phyloP scores from a whole-genome alignment of 345 rosid genomes.

The Boechera stricta region DNA sequence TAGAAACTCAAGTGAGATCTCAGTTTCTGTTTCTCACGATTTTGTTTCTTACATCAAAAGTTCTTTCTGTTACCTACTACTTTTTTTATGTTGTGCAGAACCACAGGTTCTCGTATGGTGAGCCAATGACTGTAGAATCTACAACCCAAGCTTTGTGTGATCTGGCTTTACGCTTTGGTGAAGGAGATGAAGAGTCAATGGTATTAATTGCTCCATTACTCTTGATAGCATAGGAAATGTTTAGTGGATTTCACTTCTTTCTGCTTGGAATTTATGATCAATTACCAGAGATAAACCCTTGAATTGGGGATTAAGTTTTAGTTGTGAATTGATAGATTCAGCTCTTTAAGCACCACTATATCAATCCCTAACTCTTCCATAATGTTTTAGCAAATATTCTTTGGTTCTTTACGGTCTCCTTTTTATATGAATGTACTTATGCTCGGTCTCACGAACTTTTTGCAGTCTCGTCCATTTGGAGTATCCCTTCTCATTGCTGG shows the following conservation, averaged over 20 bases:
- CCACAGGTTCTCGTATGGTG: constrained; percentile 97
- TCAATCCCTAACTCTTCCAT: not conserved
- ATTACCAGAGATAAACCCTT: constrained; percentile 7
- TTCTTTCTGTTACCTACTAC: not conserved
- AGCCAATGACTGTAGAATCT: constrained; percentile 98
- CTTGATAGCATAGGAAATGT: not conserved
- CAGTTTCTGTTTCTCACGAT: constrained; percentile 6
- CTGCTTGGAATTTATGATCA: not conserved
- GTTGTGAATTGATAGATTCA: not conserved
- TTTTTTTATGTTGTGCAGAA: constrained; percentile 52
- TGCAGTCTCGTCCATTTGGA: constrained; percentile 98
- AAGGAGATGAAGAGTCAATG: constrained; percentile 98
- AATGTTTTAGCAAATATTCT: not conserved
- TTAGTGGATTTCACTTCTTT: not conserved
- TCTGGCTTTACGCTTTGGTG: constrained; percentile 93
- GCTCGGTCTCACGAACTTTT: not conserved
- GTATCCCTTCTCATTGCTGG: constrained; percentile 98
- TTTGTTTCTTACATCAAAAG: not conserved
- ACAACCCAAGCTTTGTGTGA: constrained; percentile 97
- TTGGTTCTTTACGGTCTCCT: not conserved
- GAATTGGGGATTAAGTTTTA: not conserved
- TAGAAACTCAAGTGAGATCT: constrained; percentile 81
- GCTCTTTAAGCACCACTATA: not conserved
- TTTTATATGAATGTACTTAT: not conserved
- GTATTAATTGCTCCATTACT: constrained; percentile 43